phyloP scores from a whole-genome alignment of 805 yeast species.

The Yamadazyma scolyti region DNA sequence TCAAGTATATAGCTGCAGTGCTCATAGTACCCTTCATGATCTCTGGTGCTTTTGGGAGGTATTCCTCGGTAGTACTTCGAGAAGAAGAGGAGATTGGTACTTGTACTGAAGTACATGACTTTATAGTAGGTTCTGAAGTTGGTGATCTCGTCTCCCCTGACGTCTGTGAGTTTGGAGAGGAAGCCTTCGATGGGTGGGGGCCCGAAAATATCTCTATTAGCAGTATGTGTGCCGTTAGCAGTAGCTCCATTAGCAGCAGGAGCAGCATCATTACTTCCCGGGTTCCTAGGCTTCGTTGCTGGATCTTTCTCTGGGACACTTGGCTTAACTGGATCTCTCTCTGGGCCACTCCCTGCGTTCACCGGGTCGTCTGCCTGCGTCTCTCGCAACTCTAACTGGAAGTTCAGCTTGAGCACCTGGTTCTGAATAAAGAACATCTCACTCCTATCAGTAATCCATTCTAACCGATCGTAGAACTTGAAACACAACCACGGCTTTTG shows the following conservation, averaged over 20 bases:
- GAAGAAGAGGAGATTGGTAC: conserved; percentile 58
- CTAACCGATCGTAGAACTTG: conserved; percentile 70
- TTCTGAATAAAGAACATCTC: conserved; percentile 25
- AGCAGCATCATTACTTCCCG: too few species aligned
- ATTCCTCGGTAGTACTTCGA: conserved; percentile 50
- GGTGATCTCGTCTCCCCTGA: conserved; percentile 39
- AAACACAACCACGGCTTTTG: conserved; percentile 48
- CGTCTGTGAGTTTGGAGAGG: conserved; percentile 51
- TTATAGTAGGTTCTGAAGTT: conserved; percentile 43
- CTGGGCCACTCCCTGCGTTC: conserved; percentile 28
- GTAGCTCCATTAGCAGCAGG: too few species aligned
- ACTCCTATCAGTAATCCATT: conserved; percentile 37
- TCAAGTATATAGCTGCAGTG: conserved; percentile 56
- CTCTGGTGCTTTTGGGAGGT: conserved; percentile 47
- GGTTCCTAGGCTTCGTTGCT: too few species aligned
- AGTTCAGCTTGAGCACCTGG: conserved; percentile 31
- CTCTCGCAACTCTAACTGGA: conserved; percentile 59
- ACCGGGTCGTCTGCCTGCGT: conserved; percentile 37
- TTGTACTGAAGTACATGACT: conserved; percentile 61
- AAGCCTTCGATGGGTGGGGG: conserved; percentile 85
- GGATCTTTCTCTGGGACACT: conserved; percentile 5
- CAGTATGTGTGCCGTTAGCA: too few species aligned
- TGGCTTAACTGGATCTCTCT: conserved; percentile 5
- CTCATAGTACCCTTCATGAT: conserved; percentile 37
- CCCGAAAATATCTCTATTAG: too few species aligned